Base-by-base conservation (phyloP, 495 filamentous ascomycete species). In the Penicillium chermesinum region DNA sequence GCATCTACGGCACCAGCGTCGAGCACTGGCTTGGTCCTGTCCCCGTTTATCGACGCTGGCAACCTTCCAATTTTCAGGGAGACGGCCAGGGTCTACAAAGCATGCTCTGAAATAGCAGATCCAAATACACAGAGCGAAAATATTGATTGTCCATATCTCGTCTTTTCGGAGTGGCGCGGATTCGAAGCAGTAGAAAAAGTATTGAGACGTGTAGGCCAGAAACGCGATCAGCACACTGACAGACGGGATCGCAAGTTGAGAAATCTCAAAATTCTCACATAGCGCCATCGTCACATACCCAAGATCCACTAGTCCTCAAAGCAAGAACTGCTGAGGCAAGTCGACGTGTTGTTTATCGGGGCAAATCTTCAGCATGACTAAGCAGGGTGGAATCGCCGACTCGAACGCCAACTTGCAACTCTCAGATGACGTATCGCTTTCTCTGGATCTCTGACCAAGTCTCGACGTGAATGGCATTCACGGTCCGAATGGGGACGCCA, bases 1-100 rank as follows among this genome's bases (percentile, higher is more conserved):
- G 61, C 93, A 98, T 66, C 87, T 95, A 58, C 82, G 83, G 65
- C 93, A 98, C 88, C 89, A 96, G 52, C 82, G 64, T 50, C 71
- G 50, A 30, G 60, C 54, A 46, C 44, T 46, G 12, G 56, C 35
- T 19, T 49, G 22, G 49, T 66, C 56, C 48, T 66, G 45, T 47
- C 66, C 46, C 56, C 58, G 48, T 44, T 56, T 44, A 25, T 54
- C 36, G 7, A 30, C 16, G 41, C 59, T 46, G 25, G 49, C 47
- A n/a, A 55, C 48, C 12, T 58, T 53, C 62, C 50, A 63, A 3
- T 20, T 62, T 60, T 21, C n/a, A 14, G 67, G 63, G 2, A 72
- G 56, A 12, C 66, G 73, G 8, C 93, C 93, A 0, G 93, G 88
- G 57, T 95, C 78, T 56, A 86, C 84, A 50, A 79, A 79, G 60